Conservation (phyloP, 2,329 filamentous ascomycete genomes). For the Penicillium digitatum region DNA sequence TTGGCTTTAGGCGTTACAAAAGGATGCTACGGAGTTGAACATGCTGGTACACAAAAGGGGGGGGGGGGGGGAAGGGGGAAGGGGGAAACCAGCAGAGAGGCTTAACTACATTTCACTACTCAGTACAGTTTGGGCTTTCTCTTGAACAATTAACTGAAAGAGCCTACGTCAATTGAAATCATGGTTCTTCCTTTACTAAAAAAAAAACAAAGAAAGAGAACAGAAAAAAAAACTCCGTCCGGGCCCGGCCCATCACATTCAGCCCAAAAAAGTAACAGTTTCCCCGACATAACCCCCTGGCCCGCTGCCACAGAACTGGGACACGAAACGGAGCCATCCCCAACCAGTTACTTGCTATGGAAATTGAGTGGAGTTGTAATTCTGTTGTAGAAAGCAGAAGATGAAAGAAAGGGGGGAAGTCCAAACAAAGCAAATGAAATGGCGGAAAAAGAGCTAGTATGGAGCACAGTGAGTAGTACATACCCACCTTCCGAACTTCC, state of each 20-base stretch:
- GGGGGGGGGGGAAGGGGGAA: no score
- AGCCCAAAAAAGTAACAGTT: not conserved
- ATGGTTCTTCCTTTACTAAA: no score
- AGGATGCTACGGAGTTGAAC: not conserved
- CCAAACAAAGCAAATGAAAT: not conserved
- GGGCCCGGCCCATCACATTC: not conserved
- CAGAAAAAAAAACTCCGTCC: not conserved
- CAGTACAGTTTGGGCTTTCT: not conserved
- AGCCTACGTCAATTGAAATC: no score
- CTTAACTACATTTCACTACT: not conserved
- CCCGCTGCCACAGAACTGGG: conserved; percentile 8
- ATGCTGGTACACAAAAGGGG: not conserved
- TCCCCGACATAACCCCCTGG: conserved; percentile 1
- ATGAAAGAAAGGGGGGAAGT: not conserved
- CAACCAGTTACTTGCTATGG: not conserved
- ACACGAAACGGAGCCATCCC: not conserved
- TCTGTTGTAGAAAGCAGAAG: not conserved
- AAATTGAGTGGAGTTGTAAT: not conserved
- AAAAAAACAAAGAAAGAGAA: no score
- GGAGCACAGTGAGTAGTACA: not conserved
- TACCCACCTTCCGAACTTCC: conserved; percentile 5
- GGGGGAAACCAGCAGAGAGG: not conserved
- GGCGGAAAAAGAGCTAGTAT: not conserved
- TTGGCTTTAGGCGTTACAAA: not conserved
- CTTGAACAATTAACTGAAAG: not conserved